These are phyloP conservation scores for Penicillium waksmanii DNA, from an alignment of 495 filamentous ascomycete species.

Conservation along the genomic window DNA sequence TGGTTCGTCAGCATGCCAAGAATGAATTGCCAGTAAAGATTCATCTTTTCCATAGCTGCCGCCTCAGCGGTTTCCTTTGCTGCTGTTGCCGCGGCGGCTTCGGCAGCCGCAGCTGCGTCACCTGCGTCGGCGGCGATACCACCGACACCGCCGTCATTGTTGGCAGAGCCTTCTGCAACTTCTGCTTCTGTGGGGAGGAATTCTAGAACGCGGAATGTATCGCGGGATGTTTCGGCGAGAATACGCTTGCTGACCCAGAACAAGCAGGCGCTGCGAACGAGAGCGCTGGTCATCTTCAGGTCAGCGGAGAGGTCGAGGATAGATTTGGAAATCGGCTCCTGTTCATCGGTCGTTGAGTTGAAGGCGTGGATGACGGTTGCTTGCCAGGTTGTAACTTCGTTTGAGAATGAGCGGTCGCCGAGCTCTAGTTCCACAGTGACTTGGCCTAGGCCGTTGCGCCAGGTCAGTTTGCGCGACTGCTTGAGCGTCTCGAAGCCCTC, in stretches of 20 bases:
- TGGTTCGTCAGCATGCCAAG: conserved; percentile 93
- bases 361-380: conserved; percentile 91
- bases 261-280: conserved; percentile 74
- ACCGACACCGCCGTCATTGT: conserved; percentile 12
- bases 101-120: conserved; percentile 41
- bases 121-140: conserved; percentile 24
- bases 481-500: conserved; percentile 79
- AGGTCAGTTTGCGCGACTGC: conserved; percentile 80
- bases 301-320: conserved; percentile 63
- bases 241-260: conserved; percentile 88
- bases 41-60: conserved; percentile 73
- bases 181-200: conserved; percentile 54
- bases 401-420: conserved; percentile 72
- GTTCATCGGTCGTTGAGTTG: conserved; percentile 46
- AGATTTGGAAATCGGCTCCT: conserved; percentile 50
- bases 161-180: conserved; percentile 20
- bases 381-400: conserved; percentile 83
- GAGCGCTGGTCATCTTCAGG: conserved; percentile 75
- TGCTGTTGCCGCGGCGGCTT: conserved; percentile 52
- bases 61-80: conserved; percentile 50
- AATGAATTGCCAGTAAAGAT: conserved; percentile 88
- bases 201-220: conserved; percentile 68
- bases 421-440: conserved; percentile 82
- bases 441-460: conserved; percentile 81
- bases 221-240: conserved; percentile 59